Evolutionary conservation across 148 eudicot species (phyloP).

Genomic region (Amaranthus palmeri): DNA sequence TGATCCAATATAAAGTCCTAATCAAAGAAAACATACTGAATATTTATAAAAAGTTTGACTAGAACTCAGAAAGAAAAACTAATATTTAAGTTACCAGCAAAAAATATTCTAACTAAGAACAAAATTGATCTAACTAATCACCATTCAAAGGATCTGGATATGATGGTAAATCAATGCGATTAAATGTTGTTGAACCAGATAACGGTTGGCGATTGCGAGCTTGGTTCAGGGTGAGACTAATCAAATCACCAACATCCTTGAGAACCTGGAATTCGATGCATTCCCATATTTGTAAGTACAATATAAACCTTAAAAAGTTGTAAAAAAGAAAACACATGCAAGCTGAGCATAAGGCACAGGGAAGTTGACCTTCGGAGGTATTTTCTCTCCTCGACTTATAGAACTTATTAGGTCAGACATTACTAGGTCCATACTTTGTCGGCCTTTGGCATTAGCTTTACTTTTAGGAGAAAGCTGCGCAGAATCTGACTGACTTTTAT

Average conservation of each 20-base stretch:
- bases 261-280: conserved; percentile 51
- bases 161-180: conserved; percentile 72
- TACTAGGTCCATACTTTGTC: conserved; percentile 48
- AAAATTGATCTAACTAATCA: conserved; percentile 22
- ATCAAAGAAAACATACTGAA: conserved; percentile 6
- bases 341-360: conserved; percentile 1
- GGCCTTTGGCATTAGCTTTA: conserved; percentile 46
- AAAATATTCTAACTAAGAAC: conserved; percentile 3
- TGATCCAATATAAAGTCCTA: conserved; percentile 83
- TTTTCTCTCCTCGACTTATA: conserved; percentile 61
- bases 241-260: conserved; percentile 66
- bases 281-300: background rate
- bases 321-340: background rate
- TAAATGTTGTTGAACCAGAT: conserved; percentile 85
- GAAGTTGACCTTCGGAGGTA: conserved; percentile 75
- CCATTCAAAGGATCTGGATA: conserved; percentile 84
- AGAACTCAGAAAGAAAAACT: background rate
- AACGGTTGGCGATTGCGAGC: conserved; percentile 71
- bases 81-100: conserved; percentile 3
- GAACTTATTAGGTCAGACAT: conserved; percentile 67
- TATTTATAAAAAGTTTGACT: conserved; percentile 7
- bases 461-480: conserved; percentile 30
- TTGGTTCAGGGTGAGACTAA: conserved; percentile 55
- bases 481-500: conserved; percentile 33
- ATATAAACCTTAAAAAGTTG: background rate